Percentiles rank a stretch among this genome's conserved stretches.
phyloP scores from a whole-genome alignment of 768 basidiomycete genomes.

The Agrocybe pediades region DNA sequence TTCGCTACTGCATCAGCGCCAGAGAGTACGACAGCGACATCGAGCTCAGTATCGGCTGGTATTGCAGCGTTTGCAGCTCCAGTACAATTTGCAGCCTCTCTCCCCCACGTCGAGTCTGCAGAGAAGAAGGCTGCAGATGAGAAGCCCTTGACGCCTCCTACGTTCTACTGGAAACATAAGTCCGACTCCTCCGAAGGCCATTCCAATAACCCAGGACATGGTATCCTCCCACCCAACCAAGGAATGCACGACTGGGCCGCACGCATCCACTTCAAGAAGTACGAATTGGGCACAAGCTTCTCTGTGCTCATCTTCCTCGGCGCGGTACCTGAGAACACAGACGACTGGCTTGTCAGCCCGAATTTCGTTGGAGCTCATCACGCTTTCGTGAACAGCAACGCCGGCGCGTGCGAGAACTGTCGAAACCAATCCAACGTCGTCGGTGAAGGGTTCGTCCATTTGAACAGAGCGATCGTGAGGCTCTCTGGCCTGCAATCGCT shows the following conservation, averaged over 20 bases:
- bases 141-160: background rate
- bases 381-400: conserved; percentile 38
- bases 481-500: conserved; percentile 31
- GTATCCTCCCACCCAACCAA: conserved; percentile 6
- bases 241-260: conserved; percentile 42
- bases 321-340: conserved; percentile 34
- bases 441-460: conserved; percentile 46
- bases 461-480: conserved; percentile 35
- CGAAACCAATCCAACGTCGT: conserved; percentile 27
- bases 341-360: conserved; percentile 34
- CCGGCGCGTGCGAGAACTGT: conserved; percentile 38
- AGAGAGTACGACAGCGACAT: too few species aligned
- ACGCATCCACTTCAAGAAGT: conserved; percentile 44
- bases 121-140: background rate
- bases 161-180: too few species aligned
- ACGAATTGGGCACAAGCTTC: conserved; percentile 44
- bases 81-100: background rate
- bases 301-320: conserved; percentile 51
- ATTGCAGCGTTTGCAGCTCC: background rate
- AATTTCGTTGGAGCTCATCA: conserved; percentile 45
- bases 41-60: background rate
- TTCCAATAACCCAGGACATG: background rate
- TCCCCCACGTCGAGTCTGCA: background rate
- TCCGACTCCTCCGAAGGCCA: too few species aligned
- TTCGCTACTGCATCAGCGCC: background rate